Evolutionary conservation across 192 early-diverging fungal genomes (phyloP).

Genomic region (Spizellomyces sp.): DNA sequence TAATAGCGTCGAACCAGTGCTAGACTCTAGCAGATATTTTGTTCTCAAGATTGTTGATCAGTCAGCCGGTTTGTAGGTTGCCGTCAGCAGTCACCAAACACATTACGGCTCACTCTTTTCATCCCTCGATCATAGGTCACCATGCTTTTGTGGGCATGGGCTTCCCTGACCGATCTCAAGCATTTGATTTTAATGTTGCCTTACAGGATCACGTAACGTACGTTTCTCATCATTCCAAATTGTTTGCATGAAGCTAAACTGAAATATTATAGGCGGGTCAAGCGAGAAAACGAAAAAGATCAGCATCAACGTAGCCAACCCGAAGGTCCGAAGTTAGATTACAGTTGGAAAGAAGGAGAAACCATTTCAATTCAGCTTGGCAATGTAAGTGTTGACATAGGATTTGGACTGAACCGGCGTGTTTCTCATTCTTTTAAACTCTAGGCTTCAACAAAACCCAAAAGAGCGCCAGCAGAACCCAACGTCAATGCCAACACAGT

Average conservation of each 20-base stretch:
- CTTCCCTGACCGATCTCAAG: constrained; percentile 75
- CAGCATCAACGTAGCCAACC: neutral
- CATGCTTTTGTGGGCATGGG: constrained; percentile 87
- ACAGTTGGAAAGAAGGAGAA: constrained; percentile 78
- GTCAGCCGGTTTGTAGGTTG: constrained; percentile 50
- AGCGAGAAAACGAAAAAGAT: constrained; percentile 1
- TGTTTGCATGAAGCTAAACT: neutral
- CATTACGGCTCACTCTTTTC: too few relatives aligned
- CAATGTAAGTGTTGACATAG: too few relatives aligned
- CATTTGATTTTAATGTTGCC: constrained; percentile 91
- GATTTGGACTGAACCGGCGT: constrained; percentile 7
- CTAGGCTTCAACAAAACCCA: neutral
- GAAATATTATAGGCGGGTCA: constrained; percentile 2
- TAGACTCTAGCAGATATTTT: constrained; percentile 87
- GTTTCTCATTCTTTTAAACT: constrained; percentile 29
- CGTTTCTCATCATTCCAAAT: neutral
- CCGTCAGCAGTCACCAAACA: too few relatives aligned
- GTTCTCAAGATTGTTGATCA: constrained; percentile 71
- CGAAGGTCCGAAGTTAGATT: constrained; percentile 67
- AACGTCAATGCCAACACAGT: too few relatives aligned
- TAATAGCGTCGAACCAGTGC: constrained; percentile 74
- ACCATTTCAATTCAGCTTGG: constrained; percentile 77
- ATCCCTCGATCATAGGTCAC: constrained; percentile 45
- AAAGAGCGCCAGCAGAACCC: neutral
- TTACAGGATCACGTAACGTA: constrained; percentile 81